Evolutionary conservation across 2,329 filamentous ascomycete genomes (phyloP), one percentile per base, ranked within the genome.

Genomic region (Fusarium proliferatum): DNA sequence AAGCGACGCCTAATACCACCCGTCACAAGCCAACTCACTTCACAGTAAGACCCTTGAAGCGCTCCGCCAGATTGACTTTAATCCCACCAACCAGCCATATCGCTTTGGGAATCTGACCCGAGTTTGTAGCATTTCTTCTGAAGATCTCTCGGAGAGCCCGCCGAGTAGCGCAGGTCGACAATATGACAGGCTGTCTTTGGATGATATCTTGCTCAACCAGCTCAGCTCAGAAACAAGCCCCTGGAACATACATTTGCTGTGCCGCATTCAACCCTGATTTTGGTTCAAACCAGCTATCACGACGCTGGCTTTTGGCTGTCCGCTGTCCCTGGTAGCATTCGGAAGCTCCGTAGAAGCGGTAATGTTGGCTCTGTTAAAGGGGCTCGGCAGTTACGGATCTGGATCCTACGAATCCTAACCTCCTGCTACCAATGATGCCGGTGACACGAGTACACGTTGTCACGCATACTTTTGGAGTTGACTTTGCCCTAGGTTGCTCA

Each of bases 41-140:
- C 67, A 55, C 51, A 28, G 59, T 43, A 67, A 63, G 52, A 72
- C 62, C 68, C 72, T 72, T 67, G 67, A 56, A 36, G 43, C 48
- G 19, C 46, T 52, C 59, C 45, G 51, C 53, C 61, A 67, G 59
- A 64, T 66, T 71, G 64, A 68, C 56, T 68, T 41, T 56, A 61
- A 73, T 72, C 46, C 64, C 64, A 69, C 48, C 63, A 65, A 49
- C 51, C 51, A 39, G 41, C 71, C 64, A 55, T 42, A 63, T 72
- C 69, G 46, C 60, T 77, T 77, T 67, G 41, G 66, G 70, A 60
- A 69, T 65, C 59, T 76, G 45, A 68, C 61, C 74, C 70, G 74
- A 64, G 64, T 61, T 49, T 48, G 52, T 46, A 49, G 62, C 28
- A 65, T 57, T 48, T 64, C 58, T 71, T 33, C 51, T 55, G 62